These are phyloP conservation scores for Trypanosoma cruzi DNA, from an alignment of 208 protist species.

Conservation along the genomic window DNA sequence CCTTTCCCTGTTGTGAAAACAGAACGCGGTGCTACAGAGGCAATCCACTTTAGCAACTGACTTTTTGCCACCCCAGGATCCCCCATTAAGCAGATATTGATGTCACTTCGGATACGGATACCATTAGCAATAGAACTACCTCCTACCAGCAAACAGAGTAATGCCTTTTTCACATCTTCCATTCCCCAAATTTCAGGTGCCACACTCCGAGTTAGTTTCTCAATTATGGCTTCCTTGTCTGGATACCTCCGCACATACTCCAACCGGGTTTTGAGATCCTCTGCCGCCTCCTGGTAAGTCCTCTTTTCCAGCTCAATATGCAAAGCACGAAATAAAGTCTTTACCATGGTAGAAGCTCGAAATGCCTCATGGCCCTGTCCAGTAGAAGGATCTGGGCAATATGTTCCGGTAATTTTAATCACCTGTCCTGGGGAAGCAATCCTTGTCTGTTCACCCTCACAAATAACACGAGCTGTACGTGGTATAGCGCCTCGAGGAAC, in stretches of 20 bases:
- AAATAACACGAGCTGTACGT: slow-evolving; percentile 83
- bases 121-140: slow-evolving; percentile 97
- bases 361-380: slow-evolving; percentile 85
- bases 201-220: slow-evolving; percentile 95
- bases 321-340: slow-evolving; percentile 78
- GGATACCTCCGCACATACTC: slow-evolving; percentile 75
- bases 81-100: slow-evolving; percentile 99
- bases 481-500: slow-evolving; percentile 89
- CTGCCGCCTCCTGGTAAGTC: slow-evolving; percentile 84
- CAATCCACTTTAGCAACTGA: slow-evolving; percentile 98
- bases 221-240: slow-evolving; percentile 92
- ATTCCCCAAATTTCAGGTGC: slow-evolving; percentile 98
- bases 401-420: slow-evolving; percentile 79
- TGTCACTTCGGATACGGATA: slow-evolving; percentile 95
- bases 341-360: slow-evolving; percentile 85
- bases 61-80: slow-evolving; percentile 99
- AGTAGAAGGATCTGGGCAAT: slow-evolving; percentile 83
- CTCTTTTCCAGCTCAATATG: slow-evolving; percentile 82
- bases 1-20: slow-evolving; percentile 99
- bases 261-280: slow-evolving; percentile 67
- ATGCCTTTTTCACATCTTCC: slow-evolving; percentile 98
- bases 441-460: slow-evolving; percentile 84
- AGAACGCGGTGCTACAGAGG: slow-evolving; percentile 96
- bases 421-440: slow-evolving; percentile 82
- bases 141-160: slow-evolving; percentile 98